Base-by-base conservation (phyloP, 169 alveolate genomes). In the Cryptosporidium canis region DNA sequence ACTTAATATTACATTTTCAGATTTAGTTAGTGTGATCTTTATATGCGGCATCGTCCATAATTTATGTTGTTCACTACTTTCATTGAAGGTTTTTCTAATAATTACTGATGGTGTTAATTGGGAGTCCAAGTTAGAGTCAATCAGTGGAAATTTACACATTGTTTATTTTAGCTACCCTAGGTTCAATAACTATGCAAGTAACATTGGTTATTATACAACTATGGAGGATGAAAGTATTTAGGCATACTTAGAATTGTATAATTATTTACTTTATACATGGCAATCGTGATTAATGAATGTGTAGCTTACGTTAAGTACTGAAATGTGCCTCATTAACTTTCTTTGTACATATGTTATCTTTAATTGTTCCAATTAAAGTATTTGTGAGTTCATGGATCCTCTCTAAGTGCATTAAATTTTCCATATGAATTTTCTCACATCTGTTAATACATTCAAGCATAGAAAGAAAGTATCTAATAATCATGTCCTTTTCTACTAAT, bases 51-150 rank as follows among this genome's bases (percentile, higher is more conserved):
- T 55, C 27, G 58, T 41, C 12, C 33, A 27, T 29, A 27, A 43
- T 58, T 56, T 55, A 3, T 37, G 77, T 31, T 77, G 87, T 21
- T 55, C 87, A 9, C 33, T 77, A n/a, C 27, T 77, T 35, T 56
- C 87, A 18, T 12, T 72, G 3, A 43, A 72, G 33, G 24, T 77
- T 35, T 58, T 58, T 35, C 27, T 58, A 7, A 6, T 58, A 21
- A 39, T 77, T 41, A 39, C 27, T 58, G 43, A 58, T 9, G 18
- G 39, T 16, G 58, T 77, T 14, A 11, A 77, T 77, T 61, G 68
- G 68, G 45, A 61, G 27, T 61, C 41, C 7, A 31, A 29, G n/a
- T 12, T 61, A 9, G 27, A 16, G 47, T n/a, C 45, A 61, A 31
- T 35, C 1, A 12, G 45, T 27, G 68, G 45, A 61, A 61, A 61